phyloP scores from a whole-genome alignment of 177 flowering plant species.

The Vitis hybrid region DNA sequence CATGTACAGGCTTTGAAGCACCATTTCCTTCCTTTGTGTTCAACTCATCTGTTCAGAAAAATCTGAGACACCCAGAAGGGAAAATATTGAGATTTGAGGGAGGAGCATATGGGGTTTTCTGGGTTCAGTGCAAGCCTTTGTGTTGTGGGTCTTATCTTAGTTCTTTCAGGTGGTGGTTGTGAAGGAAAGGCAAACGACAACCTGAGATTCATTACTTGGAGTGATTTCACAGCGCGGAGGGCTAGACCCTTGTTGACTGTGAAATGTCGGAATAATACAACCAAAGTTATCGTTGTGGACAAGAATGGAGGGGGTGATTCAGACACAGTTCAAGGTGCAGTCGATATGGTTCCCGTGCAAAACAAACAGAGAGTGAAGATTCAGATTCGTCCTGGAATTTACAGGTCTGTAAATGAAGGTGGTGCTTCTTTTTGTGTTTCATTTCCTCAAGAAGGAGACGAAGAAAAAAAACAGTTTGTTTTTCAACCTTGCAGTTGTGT shows the following conservation, averaged over 20 bases:
- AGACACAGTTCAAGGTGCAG: constrained; percentile 76
- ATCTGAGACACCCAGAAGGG: no score
- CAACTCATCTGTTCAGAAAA: no score
- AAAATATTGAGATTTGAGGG: no score
- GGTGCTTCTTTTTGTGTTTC: background rate
- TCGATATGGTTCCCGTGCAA: constrained; percentile 69
- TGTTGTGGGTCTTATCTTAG: constrained; percentile 15
- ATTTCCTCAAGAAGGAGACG: background rate
- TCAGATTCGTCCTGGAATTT: constrained; percentile 69
- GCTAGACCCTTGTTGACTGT: constrained; percentile 12
- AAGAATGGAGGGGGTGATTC: constrained; percentile 67
- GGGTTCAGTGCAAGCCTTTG: constrained; percentile 3
- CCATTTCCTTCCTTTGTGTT: no score
- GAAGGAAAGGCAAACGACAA: background rate
- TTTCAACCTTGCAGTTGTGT: constrained; percentile 4
- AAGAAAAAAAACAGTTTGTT: background rate
- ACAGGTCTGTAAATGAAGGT: constrained; percentile 45
- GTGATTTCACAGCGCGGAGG: constrained; percentile 39
- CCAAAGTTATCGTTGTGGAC: constrained; percentile 57
- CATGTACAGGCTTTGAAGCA: no score
- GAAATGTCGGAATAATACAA: constrained; percentile 4
- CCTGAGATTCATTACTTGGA: constrained; percentile 42
- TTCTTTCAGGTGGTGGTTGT: constrained; percentile 10
- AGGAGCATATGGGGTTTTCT: constrained; percentile 9
- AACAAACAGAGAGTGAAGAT: constrained; percentile 66